Conservation (phyloP, 176 grass and related monocot species). For the Ensete glaucum region DNA sequence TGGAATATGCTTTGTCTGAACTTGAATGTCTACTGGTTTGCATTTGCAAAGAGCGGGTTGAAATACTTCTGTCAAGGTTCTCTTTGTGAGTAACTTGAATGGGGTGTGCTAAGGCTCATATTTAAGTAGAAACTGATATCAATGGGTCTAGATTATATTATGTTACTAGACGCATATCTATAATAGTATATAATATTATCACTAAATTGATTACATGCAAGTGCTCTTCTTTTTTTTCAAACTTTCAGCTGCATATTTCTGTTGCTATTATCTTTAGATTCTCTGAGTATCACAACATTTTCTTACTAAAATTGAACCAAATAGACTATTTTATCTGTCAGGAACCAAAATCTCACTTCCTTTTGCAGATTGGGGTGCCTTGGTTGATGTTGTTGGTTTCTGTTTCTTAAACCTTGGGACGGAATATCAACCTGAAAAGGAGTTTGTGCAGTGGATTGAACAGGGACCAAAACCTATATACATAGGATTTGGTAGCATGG, state of each 20-base stretch:
- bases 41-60: too few relatives aligned
- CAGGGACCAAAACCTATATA: conserved; percentile 63
- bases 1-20: too few relatives aligned
- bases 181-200: not conserved
- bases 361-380: conserved; percentile 60
- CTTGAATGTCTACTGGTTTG: too few relatives aligned
- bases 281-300: not conserved
- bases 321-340: not conserved
- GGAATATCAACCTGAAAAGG: conserved; percentile 49
- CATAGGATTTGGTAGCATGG: conserved; percentile 69
- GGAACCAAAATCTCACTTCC: not conserved
- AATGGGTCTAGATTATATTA: not conserved
- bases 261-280: not conserved
- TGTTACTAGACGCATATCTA: not conserved
- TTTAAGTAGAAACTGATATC: too few relatives aligned
- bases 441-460: conserved; percentile 42
- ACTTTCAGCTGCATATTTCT: not conserved
- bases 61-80: too few relatives aligned
- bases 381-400: conserved; percentile 73
- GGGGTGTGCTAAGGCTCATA: too few relatives aligned
- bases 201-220: not conserved
- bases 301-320: not conserved
- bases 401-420: conserved; percentile 67
- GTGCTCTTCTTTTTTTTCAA: not conserved
- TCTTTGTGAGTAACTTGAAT: not conserved